Percentiles rank a stretch among this genome's conserved stretches.
Evolutionary conservation across 177 flowering plant species (phyloP).

Genomic region (Telopea speciosissima): DNA sequence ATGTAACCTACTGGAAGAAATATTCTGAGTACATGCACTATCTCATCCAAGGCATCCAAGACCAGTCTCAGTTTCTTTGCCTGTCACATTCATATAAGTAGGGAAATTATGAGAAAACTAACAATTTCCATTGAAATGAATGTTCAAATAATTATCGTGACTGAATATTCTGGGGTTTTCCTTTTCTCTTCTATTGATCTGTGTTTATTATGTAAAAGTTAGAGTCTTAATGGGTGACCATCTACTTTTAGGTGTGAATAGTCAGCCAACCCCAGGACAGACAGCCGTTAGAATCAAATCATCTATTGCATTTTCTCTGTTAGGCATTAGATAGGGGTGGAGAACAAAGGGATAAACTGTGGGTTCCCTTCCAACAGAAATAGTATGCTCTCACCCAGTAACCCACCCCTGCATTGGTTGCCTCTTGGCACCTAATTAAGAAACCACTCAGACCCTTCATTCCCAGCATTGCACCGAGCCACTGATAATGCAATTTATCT

Average conservation of each 20-base stretch:
- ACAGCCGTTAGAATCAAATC: background rate
- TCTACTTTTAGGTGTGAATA: background rate
- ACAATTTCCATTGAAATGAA: background rate
- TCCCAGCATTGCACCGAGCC: too few relatives aligned
- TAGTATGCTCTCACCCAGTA: too few relatives aligned
- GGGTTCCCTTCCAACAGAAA: too few relatives aligned
- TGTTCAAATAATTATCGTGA: background rate
- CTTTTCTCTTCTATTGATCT: too few relatives aligned
- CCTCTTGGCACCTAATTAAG: too few relatives aligned
- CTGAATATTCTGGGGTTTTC: background rate
- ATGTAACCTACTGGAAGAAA: background rate
- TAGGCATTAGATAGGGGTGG: background rate
- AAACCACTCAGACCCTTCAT: too few relatives aligned
- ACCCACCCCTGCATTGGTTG: too few relatives aligned
- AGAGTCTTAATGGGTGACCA: background rate
- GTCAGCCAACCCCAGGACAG: background rate
- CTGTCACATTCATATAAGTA: constrained; percentile 6
- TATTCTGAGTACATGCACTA: background rate
- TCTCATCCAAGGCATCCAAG: background rate
- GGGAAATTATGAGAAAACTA: background rate
- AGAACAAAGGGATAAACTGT: too few relatives aligned
- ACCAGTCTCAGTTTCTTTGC: constrained; percentile 8
- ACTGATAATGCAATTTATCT: too few relatives aligned
- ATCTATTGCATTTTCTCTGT: background rate
- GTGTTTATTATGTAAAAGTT: background rate